Base-by-base conservation (phyloP, 2,329 filamentous ascomycete genomes). In the Penicillium sclerotigenum region DNA sequence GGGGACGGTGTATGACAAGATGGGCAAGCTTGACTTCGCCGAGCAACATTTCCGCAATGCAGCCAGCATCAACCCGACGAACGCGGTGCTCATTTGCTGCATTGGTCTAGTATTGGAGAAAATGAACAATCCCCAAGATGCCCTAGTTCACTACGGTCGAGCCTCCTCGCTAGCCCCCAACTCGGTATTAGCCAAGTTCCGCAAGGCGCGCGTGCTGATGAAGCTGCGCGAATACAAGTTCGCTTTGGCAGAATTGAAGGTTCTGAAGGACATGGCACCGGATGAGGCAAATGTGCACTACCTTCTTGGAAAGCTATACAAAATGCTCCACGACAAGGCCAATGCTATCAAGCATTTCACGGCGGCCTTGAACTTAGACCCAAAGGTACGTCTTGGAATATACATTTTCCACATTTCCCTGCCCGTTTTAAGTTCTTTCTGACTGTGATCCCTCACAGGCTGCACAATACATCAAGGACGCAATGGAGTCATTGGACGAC, bases 231-330 rank as follows among this genome's bases (percentile, higher is more conserved):
- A 81, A 29, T 79, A 89, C 43, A 81, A 89, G 34, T 81, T 86
- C 46, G 94, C 94, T 0, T 82, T 95, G 61, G 82, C 83, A 26
- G 94, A 99, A 71, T 79, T 99, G 52, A 86, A 91, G 73, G 83
- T 92, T n/a, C 77, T 99, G 57, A 94, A 95, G 70, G 90, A 96
- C 65, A 81, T 96, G 59, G 92, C 91, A 5, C 93, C 94, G 0
- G 92, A 99, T 68, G 93, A 97, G 73, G 90, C 93, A 5, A 96
- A 92, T 67, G 92, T 99, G 36, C 94, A 97, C 76, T 99, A 97
- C 78, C 79, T 96, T 60, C 85, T 99, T 37, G 95, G 92, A 7
- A 77, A 75, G 60, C 65, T 84, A 56, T 84, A 84, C 72, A 87
- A 86, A 72, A 80, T 79, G 63, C 63, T 85, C 55, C 73, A 79